A percentile compares a stretch with the other conserved stretches of the same genome.
Evolutionary conservation across 2,329 filamentous ascomycete genomes (phyloP).

Genomic region (Exophiala sideris): DNA sequence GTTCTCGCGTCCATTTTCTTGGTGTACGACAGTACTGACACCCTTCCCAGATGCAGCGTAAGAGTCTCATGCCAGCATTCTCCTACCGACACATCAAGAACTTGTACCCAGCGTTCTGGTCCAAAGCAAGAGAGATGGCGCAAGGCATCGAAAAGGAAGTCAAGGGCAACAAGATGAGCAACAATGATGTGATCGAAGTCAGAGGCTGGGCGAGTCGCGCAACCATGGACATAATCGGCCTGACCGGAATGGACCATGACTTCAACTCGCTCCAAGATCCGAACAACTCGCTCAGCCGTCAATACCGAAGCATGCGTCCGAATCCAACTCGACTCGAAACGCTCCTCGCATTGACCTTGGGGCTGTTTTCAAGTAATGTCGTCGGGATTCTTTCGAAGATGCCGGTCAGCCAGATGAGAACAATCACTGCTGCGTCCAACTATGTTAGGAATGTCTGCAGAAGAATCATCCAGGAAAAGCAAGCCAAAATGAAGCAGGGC

Average conservation of each 20-base stretch:
- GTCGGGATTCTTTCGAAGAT: no score
- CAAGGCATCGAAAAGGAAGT: conserved; percentile 52
- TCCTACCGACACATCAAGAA: conserved; percentile 78
- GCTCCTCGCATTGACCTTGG: no score
- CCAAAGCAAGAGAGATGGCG: conserved; percentile 67
- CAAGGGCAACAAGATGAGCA: conserved; percentile 21
- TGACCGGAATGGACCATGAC: conserved; percentile 67
- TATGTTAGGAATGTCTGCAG: no score
- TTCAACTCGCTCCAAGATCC: conserved; percentile 62
- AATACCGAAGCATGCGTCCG: conserved; percentile 52
- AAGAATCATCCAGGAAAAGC: no score
- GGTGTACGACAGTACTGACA: no score
- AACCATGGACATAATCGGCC: conserved; percentile 66
- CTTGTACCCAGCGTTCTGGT: conserved; percentile 79
- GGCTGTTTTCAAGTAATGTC: no score
- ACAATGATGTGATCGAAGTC: conserved; percentile 42
- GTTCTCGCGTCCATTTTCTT: no score
- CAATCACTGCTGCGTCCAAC: no score
- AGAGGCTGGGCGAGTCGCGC: conserved; percentile 61
- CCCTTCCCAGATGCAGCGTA: conserved; percentile 54
- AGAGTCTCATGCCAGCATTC: conserved; percentile 76
- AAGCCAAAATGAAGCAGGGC: no score
- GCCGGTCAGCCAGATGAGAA: no score
- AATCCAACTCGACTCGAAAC: conserved; percentile 14
- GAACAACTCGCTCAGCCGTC: conserved; percentile 44